Conservation (phyloP, 192 early-diverging fungal species). For the Pilaira anomala region DNA sequence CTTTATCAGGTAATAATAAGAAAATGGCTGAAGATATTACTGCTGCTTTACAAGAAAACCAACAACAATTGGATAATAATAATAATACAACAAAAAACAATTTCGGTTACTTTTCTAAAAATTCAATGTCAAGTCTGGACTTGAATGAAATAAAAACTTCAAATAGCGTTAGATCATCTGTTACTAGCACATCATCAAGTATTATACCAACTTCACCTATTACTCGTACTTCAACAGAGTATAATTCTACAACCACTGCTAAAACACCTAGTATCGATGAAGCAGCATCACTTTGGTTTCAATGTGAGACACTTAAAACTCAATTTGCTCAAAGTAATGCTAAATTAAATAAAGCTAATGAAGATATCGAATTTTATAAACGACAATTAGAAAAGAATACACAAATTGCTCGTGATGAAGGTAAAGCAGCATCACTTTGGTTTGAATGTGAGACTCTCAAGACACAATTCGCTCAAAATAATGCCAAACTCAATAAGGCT, state of each 20-base stretch:
- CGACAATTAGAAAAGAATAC: background rate
- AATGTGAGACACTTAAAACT: constrained; percentile 4
- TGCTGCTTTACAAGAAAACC: background rate
- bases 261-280: background rate
- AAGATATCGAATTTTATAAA: constrained; percentile 13
- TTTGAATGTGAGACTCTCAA: no score
- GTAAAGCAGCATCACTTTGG: no score
- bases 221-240: no score
- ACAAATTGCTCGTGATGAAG: background rate
- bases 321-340: constrained; percentile 2
- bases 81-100: no score
- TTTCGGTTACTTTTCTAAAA: background rate
- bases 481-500: no score
- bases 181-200: background rate
- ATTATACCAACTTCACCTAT: no score
- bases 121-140: background rate
- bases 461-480: no score
- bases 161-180: background rate
- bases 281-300: constrained; percentile 14
- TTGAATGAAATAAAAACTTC: background rate
- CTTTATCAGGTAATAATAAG: background rate
- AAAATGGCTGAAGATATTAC: background rate
- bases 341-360: background rate
- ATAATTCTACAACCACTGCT: no score
- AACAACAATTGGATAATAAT: background rate